Evolutionary conservation across 441 rosid genomes (phyloP), one percentile per base, ranked within the genome.

Genomic region (Manihot esculenta): DNA sequence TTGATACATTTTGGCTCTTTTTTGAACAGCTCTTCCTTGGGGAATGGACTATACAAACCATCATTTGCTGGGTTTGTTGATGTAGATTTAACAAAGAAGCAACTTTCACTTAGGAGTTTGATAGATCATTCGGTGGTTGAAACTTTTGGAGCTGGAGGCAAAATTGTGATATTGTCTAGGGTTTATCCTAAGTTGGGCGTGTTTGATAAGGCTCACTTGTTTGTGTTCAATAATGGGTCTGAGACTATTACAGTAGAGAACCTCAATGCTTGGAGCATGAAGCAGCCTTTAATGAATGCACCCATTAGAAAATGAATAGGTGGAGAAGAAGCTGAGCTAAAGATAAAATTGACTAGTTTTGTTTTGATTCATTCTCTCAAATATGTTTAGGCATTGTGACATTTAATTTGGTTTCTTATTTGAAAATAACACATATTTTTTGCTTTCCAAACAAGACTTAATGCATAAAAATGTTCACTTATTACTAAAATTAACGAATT

Each of bases 61-160:
- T 71, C 94, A 0, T 92, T 88, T 51, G 98, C 89, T 11, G 98
- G 98, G 10, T 89, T 84, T 45, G 92, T 94, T 2, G 79, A 94
- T 12, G 90, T 87, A 33, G 93, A 92, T 79, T 54, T 92, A 71
- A 54, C 84, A 12, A 76, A 79, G 42, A 86, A 80, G 71, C 84
- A 76, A 70, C 84, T 94, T 21, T 86, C 96, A 7, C 77, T 94
- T 0, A 78, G 93, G 73, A 90, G 86, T 72, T 74, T 92, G 90
- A 92, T 90, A 53, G 97, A 92, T 81, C 80, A 87, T 67, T 92
- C 91, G 0, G 84, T 90, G 0, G 92, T 92, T 47, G 99, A 92
- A 72, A 94, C 93, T 60, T 94, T 91, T 18, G 98, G 84, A 11
- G 91, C 71, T 0, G 82, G 84, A 10, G 97, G 97, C 13, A 90